These are phyloP conservation scores for Syzygium aromaticum DNA, from an alignment of 345 rosid genomes.

Conservation along the genomic window DNA sequence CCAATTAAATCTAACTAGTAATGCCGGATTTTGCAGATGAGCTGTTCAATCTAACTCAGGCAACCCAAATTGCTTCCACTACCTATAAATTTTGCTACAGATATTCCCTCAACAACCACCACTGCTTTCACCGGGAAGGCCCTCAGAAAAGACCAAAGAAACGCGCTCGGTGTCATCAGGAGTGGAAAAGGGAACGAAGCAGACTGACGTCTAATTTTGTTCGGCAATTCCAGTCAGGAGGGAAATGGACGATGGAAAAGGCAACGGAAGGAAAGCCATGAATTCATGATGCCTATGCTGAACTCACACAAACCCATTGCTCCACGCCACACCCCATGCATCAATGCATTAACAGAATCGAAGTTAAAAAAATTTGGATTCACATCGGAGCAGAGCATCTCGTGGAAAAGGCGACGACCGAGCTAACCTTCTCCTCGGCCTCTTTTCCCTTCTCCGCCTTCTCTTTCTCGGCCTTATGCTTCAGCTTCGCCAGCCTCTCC, in stretches of 20 bases:
- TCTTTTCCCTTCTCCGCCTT: constrained; percentile 37
- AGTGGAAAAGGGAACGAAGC: background rate
- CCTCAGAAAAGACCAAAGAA: background rate
- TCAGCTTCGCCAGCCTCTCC: constrained; percentile 54
- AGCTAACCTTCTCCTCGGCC: constrained; percentile 34
- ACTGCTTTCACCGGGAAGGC: accelerated
- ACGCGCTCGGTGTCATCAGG: background rate
- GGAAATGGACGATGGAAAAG: background rate
- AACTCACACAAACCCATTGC: background rate
- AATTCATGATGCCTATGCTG: background rate
- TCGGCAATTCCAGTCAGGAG: background rate
- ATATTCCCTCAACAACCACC: background rate
- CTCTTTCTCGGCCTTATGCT: constrained; percentile 43
- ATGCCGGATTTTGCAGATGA: background rate
- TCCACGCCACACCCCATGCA: background rate
- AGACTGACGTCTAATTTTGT: background rate
- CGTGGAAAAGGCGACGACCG: background rate
- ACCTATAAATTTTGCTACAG: background rate
- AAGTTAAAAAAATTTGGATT: background rate
- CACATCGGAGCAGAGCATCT: background rate
- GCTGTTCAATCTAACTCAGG: background rate
- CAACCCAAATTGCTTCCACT: background rate
- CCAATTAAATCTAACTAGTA: background rate
- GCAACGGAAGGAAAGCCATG: background rate
- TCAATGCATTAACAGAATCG: background rate